A percentile compares a stretch with the other conserved stretches of the same genome.
These are phyloP conservation scores for Sanghuangporus sanghuang DNA, from an alignment of 1,284 basidiomycete species.

Conservation along the genomic window DNA sequence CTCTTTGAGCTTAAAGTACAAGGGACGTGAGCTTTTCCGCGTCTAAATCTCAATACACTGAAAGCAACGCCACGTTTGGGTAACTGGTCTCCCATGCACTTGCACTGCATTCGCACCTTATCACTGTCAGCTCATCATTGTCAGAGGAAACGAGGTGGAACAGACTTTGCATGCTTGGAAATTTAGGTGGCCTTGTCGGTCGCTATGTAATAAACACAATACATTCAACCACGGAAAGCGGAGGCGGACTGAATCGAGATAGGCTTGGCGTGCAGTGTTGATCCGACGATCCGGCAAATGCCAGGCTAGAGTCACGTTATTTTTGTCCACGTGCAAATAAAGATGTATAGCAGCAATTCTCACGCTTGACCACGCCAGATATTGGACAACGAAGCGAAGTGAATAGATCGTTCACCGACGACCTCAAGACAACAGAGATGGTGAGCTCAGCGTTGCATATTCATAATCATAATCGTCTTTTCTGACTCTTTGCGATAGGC, in stretches of 20 bases:
- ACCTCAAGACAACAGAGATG: constrained; percentile 39
- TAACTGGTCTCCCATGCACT: background rate
- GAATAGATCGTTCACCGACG: constrained; percentile 10
- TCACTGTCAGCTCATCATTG: background rate
- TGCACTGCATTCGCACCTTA: background rate
- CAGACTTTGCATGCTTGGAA: background rate
- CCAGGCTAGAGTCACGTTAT: background rate
- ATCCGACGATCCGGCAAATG: background rate
- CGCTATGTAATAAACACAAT: background rate
- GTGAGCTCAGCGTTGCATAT: constrained; percentile 29
- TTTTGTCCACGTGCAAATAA: background rate
- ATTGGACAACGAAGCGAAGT: background rate
- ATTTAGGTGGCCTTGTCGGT: background rate
- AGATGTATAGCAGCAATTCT: constrained; percentile 10
- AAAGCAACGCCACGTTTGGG: background rate
- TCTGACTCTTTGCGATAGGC: constrained; percentile 22
- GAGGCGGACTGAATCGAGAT: background rate
- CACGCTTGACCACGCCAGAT: background rate
- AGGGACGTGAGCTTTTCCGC: background rate
- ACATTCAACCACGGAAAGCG: background rate
- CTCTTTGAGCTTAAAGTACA: background rate
- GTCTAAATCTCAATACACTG: background rate
- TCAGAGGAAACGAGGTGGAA: background rate
- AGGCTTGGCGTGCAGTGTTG: background rate
- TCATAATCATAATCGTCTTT: constrained; percentile 13